phyloP scores from a whole-genome alignment of 2,329 filamentous ascomycete genomes.

The Penicillium sp. region DNA sequence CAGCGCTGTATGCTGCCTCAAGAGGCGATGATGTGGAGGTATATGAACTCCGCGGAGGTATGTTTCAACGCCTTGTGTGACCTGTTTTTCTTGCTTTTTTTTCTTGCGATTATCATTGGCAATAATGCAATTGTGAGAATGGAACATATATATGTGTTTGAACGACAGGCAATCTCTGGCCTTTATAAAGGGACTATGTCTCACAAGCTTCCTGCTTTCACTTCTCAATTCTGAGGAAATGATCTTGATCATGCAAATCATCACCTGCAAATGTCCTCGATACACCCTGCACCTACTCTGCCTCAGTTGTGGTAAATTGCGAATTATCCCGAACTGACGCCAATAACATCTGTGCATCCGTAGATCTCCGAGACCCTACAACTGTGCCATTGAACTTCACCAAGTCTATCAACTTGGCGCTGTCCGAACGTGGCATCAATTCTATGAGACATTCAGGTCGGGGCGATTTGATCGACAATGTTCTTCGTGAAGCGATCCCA shows the following conservation, averaged over 20 bases:
- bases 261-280: not conserved
- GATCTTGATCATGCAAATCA: not conserved
- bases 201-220: slow-evolving; percentile 12
- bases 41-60: slow-evolving; percentile 90
- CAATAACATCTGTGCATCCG: slow-evolving; percentile 17
- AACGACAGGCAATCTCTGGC: not conserved
- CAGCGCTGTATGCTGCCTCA: slow-evolving; percentile 86
- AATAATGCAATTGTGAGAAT: not conserved
- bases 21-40: slow-evolving; percentile 88
- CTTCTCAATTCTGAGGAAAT: not conserved
- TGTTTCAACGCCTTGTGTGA: slow-evolving; percentile 32
- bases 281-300: not conserved
- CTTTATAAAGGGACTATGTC: slow-evolving; percentile 6
- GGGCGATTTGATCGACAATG: slow-evolving; percentile 66
- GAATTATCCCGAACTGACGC: slow-evolving; percentile 15
- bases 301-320: slow-evolving; percentile 8
- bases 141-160: not conserved
- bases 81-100: not conserved
- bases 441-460: slow-evolving; percentile 72
- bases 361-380: slow-evolving; percentile 81
- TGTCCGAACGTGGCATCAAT: slow-evolving; percentile 91
- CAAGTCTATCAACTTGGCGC: slow-evolving; percentile 95
- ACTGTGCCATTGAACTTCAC: slow-evolving; percentile 91
- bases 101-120: not conserved
- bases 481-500: slow-evolving; percentile 77